Evolutionary conservation across 805 yeast genomes (phyloP), one percentile per base, ranked within the genome.

Genomic region (Pichia paraexigua): DNA sequence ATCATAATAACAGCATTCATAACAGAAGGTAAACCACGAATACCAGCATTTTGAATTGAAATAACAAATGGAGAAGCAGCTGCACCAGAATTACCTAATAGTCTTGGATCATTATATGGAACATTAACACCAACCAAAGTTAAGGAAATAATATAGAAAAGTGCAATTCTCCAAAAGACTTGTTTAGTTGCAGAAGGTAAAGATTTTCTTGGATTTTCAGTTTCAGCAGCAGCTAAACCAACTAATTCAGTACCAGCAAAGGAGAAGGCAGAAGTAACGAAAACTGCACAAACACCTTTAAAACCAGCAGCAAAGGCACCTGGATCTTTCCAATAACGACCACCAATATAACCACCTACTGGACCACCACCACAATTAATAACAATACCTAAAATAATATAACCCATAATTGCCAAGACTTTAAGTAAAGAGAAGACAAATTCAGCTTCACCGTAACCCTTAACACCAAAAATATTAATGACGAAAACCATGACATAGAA

Each of bases 391-490:
- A 81, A 67, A 50, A 83, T 72, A 53, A 78, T 72, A 61, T 81
- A 83, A 7, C 85, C 86, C 42, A 73, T 50, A 48, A 83, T 75
- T 65, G 85, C 81, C 20, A 73, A 45, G n/a, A 80, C 76, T 63
- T 83, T 83, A 51, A 77, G 68, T 21, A 71, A 46, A 49, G 82
- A 77, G 58, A 83, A 75, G 43, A 78, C 61, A 57, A 77, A 80
- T 65, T 83, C 88, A 35, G 82, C 80, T 66, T 83, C 88, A 65
- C 87, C 87, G 60, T 81, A 83, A 53, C 86, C 86, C 58, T 70
- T 72, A 39, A 80, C 83, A 58, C 87, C 87, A 50, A 79, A 76
- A 50, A 82, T 65, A 63, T 82, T 82, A 53, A 82, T 76, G 41
- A 65, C 53, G 32, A 78, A 63, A 53, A 83, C 74, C 30, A 78